A percentile compares a stretch with the other conserved stretches of the same genome.
Conservation (phyloP, 2,329 filamentous ascomycete genomes). For the Emmonsiellopsis sp. region DNA sequence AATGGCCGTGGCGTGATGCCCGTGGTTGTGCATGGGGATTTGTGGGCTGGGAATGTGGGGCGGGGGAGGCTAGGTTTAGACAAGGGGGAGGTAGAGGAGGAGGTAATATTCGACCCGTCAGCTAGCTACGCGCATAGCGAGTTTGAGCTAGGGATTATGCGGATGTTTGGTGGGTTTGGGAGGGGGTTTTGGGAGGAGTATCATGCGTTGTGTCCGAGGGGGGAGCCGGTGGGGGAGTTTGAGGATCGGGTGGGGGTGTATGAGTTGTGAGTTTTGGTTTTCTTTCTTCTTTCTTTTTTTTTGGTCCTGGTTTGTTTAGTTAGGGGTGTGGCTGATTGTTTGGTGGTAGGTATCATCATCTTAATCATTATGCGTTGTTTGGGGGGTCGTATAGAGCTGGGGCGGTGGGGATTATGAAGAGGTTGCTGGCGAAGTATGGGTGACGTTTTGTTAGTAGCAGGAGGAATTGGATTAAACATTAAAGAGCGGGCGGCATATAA, state of each 20-base stretch:
- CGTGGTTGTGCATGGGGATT: conserved; percentile 78
- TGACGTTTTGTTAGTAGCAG: background rate
- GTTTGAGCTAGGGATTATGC: conserved; percentile 89
- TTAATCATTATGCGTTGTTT: conserved; percentile 84
- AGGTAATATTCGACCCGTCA: conserved; percentile 75
- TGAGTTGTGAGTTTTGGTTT: conserved; percentile 55
- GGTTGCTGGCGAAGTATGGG: conserved; percentile 63
- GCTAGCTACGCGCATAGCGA: conserved; percentile 79
- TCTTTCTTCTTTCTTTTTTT: conserved; percentile 1
- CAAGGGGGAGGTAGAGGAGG: conserved; percentile 50
- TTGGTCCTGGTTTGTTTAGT: background rate
- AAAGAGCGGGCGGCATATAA: too few relatives aligned
- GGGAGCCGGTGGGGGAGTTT: conserved; percentile 73
- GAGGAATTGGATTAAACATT: too few relatives aligned
- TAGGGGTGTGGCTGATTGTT: background rate
- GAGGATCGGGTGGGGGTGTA: conserved; percentile 75
- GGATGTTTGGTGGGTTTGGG: conserved; percentile 88
- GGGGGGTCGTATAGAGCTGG: conserved; percentile 68
- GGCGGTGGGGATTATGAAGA: conserved; percentile 71
- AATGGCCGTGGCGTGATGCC: conserved; percentile 54
- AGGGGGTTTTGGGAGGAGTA: conserved; percentile 67
- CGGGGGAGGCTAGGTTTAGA: conserved; percentile 25
- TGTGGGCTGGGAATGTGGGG: conserved; percentile 81
- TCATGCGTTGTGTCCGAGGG: conserved; percentile 62
- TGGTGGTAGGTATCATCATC: conserved; percentile 63